Evolutionary conservation across 2,329 filamentous ascomycete genomes (phyloP), one percentile per base, ranked within the genome.

Genomic region (Monosporascus sp.): DNA sequence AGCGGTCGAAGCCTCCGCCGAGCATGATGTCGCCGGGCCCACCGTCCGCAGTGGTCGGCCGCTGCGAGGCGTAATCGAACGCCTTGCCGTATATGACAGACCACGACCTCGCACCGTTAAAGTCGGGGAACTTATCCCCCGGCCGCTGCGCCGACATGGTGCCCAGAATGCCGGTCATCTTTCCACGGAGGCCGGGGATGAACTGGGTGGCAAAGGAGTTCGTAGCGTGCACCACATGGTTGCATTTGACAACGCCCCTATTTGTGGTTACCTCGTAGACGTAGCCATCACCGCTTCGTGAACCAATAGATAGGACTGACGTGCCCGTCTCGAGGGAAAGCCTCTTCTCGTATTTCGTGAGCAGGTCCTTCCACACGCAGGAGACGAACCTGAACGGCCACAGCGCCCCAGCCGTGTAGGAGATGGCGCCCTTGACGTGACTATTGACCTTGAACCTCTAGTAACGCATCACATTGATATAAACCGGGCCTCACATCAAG

Each of bases 151-250:
- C 74, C 0, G 75, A 73, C 77, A 82, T 81, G 52, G 78, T 75
- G 5, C 68, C 76, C 3, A 76, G 65, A 0, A 72, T 55, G 0
- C 77, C 72, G 0, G 75, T 72, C n/a, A 80, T 61, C 43, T 71
- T 73, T 8, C 72, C 71, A 3, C 71, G 68, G 1, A 83, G 66
- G 0, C 69, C 72, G 0, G 81, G 79, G 3, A 84, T 60, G 1
- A 84, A 72, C 49, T 81, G 74, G 0, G 74, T 64, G 0, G 77
- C 71, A 56, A 78, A 78, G 5, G 70, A 79, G 55, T 85, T 84
- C 1, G 80, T 85, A 7, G 79, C 78, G 56, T 85, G 79, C 2
- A 85, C 70, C 1, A 86, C 68, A 50, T 84, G 75, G 1, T 69
- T 67, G 7, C 79, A 70, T 3, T 60, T 63, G 37, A 84, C 69